phyloP scores from a whole-genome alignment of 2,329 filamentous ascomycete genomes.

The Alternaria infectoria region DNA sequence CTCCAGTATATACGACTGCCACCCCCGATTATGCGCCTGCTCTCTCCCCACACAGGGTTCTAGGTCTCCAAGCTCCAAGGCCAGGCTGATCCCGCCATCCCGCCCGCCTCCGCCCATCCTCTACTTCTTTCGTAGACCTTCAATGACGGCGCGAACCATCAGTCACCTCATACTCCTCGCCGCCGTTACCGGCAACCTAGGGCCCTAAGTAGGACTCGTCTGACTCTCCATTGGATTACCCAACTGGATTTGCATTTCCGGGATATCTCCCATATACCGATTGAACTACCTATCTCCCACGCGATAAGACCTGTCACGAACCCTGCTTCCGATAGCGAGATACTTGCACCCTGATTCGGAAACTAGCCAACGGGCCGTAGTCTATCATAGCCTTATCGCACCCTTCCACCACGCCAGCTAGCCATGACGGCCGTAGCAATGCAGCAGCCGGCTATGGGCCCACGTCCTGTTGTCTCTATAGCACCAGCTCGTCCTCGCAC shows the following conservation, averaged over 20 bases:
- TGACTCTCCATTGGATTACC: slow-evolving; percentile 21
- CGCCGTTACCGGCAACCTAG: slow-evolving; percentile 48
- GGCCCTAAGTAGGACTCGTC: slow-evolving; percentile 31
- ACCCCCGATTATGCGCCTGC: slow-evolving; percentile 30
- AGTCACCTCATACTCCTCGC: slow-evolving; percentile 52
- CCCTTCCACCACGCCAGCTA: slow-evolving; percentile 28
- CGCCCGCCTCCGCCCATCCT: slow-evolving; percentile 14
- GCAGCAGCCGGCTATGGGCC: slow-evolving; percentile 44
- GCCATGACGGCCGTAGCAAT: slow-evolving; percentile 55
- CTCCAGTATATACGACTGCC: slow-evolving; percentile 19
- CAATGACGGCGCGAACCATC: slow-evolving; percentile 53
- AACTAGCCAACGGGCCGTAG: slow-evolving; percentile 41
- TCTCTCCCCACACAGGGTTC: slow-evolving; percentile 25
- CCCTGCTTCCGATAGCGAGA: slow-evolving; percentile 21
- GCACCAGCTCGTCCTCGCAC: slow-evolving; percentile 54
- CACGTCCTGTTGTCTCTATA: slow-evolving; percentile 50
- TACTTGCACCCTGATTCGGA: slow-evolving; percentile 26
- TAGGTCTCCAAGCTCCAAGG: slow-evolving; percentile 25
- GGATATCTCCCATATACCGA: slow-evolving; percentile 27
- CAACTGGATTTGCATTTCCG: slow-evolving; percentile 29
- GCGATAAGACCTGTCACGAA: slow-evolving; percentile 44
- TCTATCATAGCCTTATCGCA: slow-evolving; percentile 35
- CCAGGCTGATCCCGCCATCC: slow-evolving; percentile 22
- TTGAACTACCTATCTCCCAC: slow-evolving; percentile 35
- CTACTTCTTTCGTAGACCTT: slow-evolving; percentile 30